Base-by-base conservation (phyloP, 805 yeast species). In the Maudiozyma serrabonitensis region DNA sequence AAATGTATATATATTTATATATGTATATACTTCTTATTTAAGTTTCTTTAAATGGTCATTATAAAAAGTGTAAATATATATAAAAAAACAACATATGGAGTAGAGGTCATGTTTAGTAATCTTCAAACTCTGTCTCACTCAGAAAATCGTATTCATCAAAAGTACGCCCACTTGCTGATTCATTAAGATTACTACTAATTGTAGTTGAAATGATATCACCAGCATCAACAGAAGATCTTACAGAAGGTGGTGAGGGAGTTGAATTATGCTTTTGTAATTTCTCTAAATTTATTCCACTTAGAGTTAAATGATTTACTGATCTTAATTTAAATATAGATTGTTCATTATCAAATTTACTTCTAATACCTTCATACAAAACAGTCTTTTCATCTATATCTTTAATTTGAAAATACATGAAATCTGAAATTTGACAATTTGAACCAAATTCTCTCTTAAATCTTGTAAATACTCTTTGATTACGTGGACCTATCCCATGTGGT, bases 401-500 rank as follows among this genome's bases (percentile, higher is more conserved):
- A 6, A 47, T 34, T 38, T 42, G 50, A 31, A 47, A 18, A 21
- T 28, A 35, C 23, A 19, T 19, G 21, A 47, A 47, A 28, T 46
- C 45, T n/a, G 38, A 23, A 21, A 42, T 41, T 16, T 35, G 23
- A 19, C 43, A 43, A 21, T 31, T 41, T 18, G 31, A 7, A 2
- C 25, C 40, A 40, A 48, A 43, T 7, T 43, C 47, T 18, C 16
- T 43, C 41, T 44, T 44, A 19, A 45, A 48, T 32, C 46, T 40
- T 4, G 43, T 41, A 18, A 48, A 48, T 16, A 18, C 26, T 9
- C 50, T 31, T 12, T 41, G 37, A 13, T 40, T 40, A 21, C 40
- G 15, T 25, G 50, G 50, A 6, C 50, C 50, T n/a, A 48, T 48
- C 15, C 50, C 50, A 32, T 45, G 23, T 2, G 37, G 45, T 6